Conservation (phyloP, 2,329 filamentous ascomycete species). For the Chrysoporthe deuterocubensis region DNA sequence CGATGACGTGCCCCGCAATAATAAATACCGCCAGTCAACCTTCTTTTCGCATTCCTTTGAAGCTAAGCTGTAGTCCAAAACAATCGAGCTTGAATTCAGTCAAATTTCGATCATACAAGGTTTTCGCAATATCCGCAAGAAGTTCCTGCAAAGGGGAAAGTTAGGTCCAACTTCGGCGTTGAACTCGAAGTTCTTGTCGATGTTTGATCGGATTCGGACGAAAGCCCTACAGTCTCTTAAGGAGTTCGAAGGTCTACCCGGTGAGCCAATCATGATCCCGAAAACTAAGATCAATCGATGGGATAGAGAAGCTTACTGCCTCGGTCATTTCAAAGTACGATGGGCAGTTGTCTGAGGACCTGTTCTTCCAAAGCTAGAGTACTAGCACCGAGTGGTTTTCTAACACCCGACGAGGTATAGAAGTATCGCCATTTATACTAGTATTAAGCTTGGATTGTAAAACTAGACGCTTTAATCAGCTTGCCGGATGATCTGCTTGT, state of each 20-base stretch:
- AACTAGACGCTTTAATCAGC: background rate
- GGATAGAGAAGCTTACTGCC: background rate
- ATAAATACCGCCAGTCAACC: background rate
- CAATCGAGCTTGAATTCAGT: background rate
- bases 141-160: background rate
- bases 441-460: background rate
- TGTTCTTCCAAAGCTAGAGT: background rate
- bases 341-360: background rate
- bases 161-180: conserved; percentile 10
- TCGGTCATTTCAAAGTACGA: background rate
- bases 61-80: background rate
- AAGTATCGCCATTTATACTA: background rate
- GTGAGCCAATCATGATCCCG: background rate
- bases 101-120: background rate
- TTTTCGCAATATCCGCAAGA: background rate
- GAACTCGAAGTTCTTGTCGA: conserved; percentile 8
- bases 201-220: background rate
- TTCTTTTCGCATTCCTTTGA: background rate
- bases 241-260: background rate
- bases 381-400: background rate
- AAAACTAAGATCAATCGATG: background rate
- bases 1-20: too few relatives aligned
- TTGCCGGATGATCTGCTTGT: background rate
- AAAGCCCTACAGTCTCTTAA: background rate
- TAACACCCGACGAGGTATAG: background rate